These are phyloP conservation scores for Aureobasidium sp. DNA, from an alignment of 2,329 filamentous ascomycete species.

Conservation along the genomic window DNA sequence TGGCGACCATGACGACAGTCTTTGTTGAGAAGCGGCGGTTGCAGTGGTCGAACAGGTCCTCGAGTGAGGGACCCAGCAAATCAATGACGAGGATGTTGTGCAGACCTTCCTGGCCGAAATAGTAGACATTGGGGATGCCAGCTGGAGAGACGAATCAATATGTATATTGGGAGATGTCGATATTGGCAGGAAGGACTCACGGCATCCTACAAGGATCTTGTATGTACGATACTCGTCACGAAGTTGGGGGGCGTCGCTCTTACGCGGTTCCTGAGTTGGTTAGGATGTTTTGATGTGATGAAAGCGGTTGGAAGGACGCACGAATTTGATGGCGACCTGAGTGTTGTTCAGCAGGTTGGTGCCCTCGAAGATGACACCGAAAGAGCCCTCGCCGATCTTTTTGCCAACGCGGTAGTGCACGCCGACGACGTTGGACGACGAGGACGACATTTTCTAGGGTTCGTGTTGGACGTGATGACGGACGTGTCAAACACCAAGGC, in stretches of 20 bases:
- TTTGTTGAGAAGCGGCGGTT: slow-evolving; percentile 92
- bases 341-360: slow-evolving; percentile 98
- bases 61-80: slow-evolving; percentile 84
- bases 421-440: slow-evolving; percentile 81
- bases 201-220: slow-evolving; percentile 98
- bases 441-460: slow-evolving; percentile 10
- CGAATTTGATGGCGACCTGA: slow-evolving; percentile 99
- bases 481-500: slow-evolving; percentile 2
- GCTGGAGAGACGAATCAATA: slow-evolving; percentile 46
- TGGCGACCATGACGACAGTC: slow-evolving; percentile 98
- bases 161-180: neutral
- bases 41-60: slow-evolving; percentile 97
- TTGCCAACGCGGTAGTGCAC: slow-evolving; percentile 98
- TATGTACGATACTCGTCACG: slow-evolving; percentile 98
- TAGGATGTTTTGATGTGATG: neutral
- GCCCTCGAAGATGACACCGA: slow-evolving; percentile 95
- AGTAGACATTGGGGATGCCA: slow-evolving; percentile 98
- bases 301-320: slow-evolving; percentile 44
- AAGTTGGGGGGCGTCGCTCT: slow-evolving; percentile 95
- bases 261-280: slow-evolving; percentile 72
- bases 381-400: slow-evolving; percentile 98
- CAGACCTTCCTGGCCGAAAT: slow-evolving; percentile 95
- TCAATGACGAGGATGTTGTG: slow-evolving; percentile 99
- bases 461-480: neutral
- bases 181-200: slow-evolving; percentile 54